These are phyloP conservation scores for Candida nemodendra DNA, from an alignment of 805 yeast species.

Conservation along the genomic window DNA sequence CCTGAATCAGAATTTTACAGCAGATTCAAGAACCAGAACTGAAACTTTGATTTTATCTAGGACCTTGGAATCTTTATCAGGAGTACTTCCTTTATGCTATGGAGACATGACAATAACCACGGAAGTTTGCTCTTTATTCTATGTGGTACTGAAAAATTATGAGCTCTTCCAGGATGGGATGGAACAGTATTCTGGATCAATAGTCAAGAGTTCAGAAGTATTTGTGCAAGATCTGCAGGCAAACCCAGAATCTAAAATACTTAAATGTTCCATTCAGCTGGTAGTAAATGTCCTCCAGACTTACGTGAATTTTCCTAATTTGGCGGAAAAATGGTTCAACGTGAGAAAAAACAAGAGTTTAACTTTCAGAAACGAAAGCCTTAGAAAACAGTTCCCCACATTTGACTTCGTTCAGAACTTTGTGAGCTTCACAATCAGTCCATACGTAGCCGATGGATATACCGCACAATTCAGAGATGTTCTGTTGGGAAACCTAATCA, in stretches of 20 bases:
- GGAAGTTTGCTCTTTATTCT: slow-evolving; percentile 12
- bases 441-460: slow-evolving; percentile 6
- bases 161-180: slow-evolving; percentile 16
- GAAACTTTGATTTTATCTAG: slow-evolving; percentile 15
- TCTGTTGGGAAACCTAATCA: slow-evolving; percentile 9
- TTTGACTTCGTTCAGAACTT: slow-evolving; percentile 18
- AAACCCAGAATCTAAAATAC: slow-evolving; percentile 12
- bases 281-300: slow-evolving; percentile 12
- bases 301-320: slow-evolving; percentile 12
- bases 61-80: slow-evolving; percentile 10
- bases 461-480: slow-evolving; percentile 10
- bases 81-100: slow-evolving; percentile 4
- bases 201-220: slow-evolving; percentile 10
- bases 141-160: slow-evolving; percentile 12
- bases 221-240: slow-evolving; percentile 13
- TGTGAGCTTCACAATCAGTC: slow-evolving; percentile 5
- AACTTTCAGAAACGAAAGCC: slow-evolving; percentile 3
- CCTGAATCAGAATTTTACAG: slow-evolving; percentile 18
- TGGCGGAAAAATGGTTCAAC: slow-evolving; percentile 21
- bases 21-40: slow-evolving; percentile 11
- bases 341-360: slow-evolving; percentile 7
- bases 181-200: slow-evolving; percentile 3
- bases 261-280: slow-evolving; percentile 13
- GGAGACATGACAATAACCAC: slow-evolving; percentile 15
- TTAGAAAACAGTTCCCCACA: slow-evolving; percentile 14